Base-by-base conservation (phyloP, 1,284 basidiomycete genomes). In the Ceratobasidium sp. region DNA sequence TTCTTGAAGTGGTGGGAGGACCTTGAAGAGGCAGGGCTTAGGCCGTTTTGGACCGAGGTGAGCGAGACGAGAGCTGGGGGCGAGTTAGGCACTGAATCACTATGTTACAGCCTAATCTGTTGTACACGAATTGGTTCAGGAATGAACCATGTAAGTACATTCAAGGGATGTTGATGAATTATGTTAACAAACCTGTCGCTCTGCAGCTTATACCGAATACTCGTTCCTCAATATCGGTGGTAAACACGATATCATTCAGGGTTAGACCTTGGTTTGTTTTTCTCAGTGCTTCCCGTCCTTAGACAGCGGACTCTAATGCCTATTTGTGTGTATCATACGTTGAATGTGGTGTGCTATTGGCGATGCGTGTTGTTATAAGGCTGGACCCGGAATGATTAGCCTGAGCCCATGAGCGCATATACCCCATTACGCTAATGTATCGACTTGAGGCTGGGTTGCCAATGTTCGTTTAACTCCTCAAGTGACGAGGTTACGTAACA, bases 1-100 rank as follows among this genome's bases (percentile, higher is more conserved):
- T 83, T 85, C 75, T 62, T 82, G 29, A 79, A 80, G 61, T 88
- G 86, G 85, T 88, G 85, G 85, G 83, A 85, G 79, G 80, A 81
- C 69, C 81, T 88, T 37, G 87, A 88, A 80, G 81, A 79, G 43
- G 84, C 83, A 2, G 87, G 87, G 1, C 78, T 88, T 46, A 78
- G 87, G 39, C 86, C 87, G 1, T 88, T 88, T 80, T 85, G 83
- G 81, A 82, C 80, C 24, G 84, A 84, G 72, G 74, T 77, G 27
- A 49, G 68, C 29, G 13, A 31, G 16, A 27, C 16, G 14, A 41
- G 53, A 14, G 14, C 46, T 27, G 51, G 22, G 59, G 16, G n/a
- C n/a, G n/a, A n/a, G n/a, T n/a, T n/a, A n/a, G n/a, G n/a, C n/a
- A n/a, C 24, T 39, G 37, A 24, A 29, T 27, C 37, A 24, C 31